Base-by-base conservation (phyloP, 2,329 filamentous ascomycete species). In the Aspergillus arachidicola region DNA sequence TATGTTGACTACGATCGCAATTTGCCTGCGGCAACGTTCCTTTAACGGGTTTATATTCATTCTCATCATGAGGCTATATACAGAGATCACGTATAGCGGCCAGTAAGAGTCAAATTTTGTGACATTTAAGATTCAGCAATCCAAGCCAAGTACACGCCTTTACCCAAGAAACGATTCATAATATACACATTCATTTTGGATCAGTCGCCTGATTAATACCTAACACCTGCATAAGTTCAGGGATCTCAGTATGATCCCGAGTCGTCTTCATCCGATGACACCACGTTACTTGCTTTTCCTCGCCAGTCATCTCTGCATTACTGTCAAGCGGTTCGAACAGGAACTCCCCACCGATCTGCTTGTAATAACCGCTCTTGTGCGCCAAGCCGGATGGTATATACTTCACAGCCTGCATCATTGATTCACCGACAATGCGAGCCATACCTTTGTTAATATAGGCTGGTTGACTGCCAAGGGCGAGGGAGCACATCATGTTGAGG, bases 261-360 rank as follows among this genome's bases (percentile, higher is more conserved):
- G 91, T 94, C 62, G 87, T 91, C 73, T 83, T 83, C 92, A 96
- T 96, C 32, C 91, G 84, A 78, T 94, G 91, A 70, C 90, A 93
- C 92, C 92, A 96, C 1, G 86, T 88, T 32, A 92, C 85, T 2
- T 48, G 12, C 66, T 60, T 72, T 66, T 66, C 67, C 30, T 69
- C 66, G 4, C 59, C 62, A n/a, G 48, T 51, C 3, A 36, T 65
- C 10, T 46, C 43, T 21, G 10, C 19, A 0, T 23, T 21, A 23
- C 0, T 1, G 0, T 46, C n/a, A 23, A 23, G n/a, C 1, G 56
- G 36, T 72, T 91, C 89, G 67, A 93, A 93, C n/a, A 94, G 75
- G 65, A 93, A 92, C 78, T 94, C 91, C 12, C 91, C 91, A 28
- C 91, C 91, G 3, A 91, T 88, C 78, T 93, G 89, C 58, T 84